These are phyloP conservation scores for Cetraspora pellucida DNA, from an alignment of 192 early-diverging fungal genomes.

Conservation along the genomic window DNA sequence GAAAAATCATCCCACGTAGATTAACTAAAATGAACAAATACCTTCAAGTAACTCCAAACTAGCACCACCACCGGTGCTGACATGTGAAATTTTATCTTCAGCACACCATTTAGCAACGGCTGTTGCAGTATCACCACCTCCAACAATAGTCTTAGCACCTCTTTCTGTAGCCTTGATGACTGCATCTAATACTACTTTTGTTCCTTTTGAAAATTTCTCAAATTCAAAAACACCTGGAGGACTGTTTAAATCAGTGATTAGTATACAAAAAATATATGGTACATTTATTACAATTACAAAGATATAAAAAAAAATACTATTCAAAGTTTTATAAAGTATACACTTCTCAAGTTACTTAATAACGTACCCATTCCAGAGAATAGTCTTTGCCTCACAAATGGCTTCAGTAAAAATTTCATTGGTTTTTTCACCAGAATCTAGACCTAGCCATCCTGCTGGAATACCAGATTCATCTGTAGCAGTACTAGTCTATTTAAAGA, in stretches of 20 bases:
- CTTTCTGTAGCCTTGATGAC: slow-evolving; percentile 80
- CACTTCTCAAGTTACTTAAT: neutral
- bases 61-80: slow-evolving; percentile 96
- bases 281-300: neutral
- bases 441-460: slow-evolving; percentile 87
- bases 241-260: neutral
- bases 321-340: neutral
- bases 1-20: neutral
- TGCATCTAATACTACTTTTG: slow-evolving; percentile 82
- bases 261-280: neutral
- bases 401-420: slow-evolving; percentile 69
- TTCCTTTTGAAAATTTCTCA: slow-evolving; percentile 87
- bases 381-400: slow-evolving; percentile 82
- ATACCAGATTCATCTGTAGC: slow-evolving; percentile 91
- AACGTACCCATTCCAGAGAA: slow-evolving; percentile 90
- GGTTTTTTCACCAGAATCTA: slow-evolving; percentile 87
- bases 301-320: neutral
- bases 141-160: slow-evolving; percentile 90
- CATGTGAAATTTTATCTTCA: slow-evolving; percentile 88
- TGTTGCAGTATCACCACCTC: slow-evolving; percentile 98
- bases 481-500: slow-evolving; percentile 55
- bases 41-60: slow-evolving; percentile 95
- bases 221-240: slow-evolving; percentile 98
- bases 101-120: slow-evolving; percentile 86
- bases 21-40: slow-evolving; percentile 37